Conservation (phyloP, 2,329 filamentous ascomycete species). For the Aaosphaeria arxii region DNA sequence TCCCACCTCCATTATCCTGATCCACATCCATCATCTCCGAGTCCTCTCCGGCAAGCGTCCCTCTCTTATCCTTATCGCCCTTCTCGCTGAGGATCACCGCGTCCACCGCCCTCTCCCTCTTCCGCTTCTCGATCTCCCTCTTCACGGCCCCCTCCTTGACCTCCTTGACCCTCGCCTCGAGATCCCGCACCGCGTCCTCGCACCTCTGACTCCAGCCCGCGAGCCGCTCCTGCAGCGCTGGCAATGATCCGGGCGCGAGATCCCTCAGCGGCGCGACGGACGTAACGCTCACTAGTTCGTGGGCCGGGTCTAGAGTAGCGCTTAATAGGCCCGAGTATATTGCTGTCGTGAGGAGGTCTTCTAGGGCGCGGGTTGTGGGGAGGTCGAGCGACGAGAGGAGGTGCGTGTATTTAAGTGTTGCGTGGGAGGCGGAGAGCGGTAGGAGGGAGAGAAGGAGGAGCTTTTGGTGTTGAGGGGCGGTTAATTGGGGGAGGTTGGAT, state of each 20-base stretch:
- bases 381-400: constrained; percentile 69
- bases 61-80: constrained; percentile 15
- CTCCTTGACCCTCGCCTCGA: constrained; percentile 70
- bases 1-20: constrained; percentile 27
- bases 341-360: constrained; percentile 80
- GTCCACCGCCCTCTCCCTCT: constrained; percentile 40
- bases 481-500: constrained; percentile 67
- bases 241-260: constrained; percentile 69
- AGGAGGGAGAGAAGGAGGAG: constrained; percentile 88
- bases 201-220: constrained; percentile 77
- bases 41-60: constrained; percentile 25
- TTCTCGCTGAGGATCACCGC: constrained; percentile 27
- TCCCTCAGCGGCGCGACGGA: constrained; percentile 85
- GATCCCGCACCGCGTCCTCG: constrained; percentile 65
- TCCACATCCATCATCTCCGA: constrained; percentile 33
- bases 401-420: constrained; percentile 65
- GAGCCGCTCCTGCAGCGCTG: constrained; percentile 65
- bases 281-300: constrained; percentile 71
- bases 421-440: constrained; percentile 68
- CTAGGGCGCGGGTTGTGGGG: constrained; percentile 65
- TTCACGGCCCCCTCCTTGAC: constrained; percentile 54
- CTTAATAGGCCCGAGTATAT: constrained; percentile 82
- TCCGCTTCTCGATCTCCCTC: constrained; percentile 41
- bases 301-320: constrained; percentile 78
- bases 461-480: constrained; percentile 72